Base-by-base conservation (phyloP, 371 early-diverging fungal genomes). In the Mortierella sp. region DNA sequence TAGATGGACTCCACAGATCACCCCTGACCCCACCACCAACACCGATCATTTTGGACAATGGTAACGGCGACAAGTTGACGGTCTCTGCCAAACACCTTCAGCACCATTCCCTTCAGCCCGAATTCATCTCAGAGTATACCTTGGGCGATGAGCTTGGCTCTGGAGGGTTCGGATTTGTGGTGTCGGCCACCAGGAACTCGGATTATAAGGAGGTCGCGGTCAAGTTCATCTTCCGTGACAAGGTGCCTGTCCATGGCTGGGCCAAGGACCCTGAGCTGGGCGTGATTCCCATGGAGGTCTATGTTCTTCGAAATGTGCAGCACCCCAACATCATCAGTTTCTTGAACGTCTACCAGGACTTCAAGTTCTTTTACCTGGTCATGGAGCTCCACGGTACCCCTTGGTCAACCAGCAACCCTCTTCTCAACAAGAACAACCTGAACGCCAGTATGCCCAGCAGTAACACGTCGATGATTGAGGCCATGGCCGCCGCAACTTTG, bases 131-230 rank as follows among this genome's bases (percentile, higher is more conserved):
- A 16, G 86, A 90, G 64, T 94, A 93, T 71, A 70, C 73, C 8
- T 74, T 94, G 10, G 90, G 90, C 11, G 91, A 92, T 68, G 93
- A 93, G 77, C 91, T 96, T 26, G 95, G 95, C 19, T 89, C 87
- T 24, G 96, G 96, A 50, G 96, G 94, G 11, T 95, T 92, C 80
- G 96, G 96, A 11, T 94, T 94, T 79, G 95, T 94, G 4, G 85
- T 92, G 22, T 88, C 91, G 2, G 94, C 92, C 14, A 83, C 85
- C 16, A 89, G 92, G 70, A 80, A 77, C 41, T 66, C 68, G 34
- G 88, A 87, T 55, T 79, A 87, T n/a, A 77, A 83, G 40, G 92
- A 92, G 66, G 92, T 94, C 66, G 96, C 96, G 22, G 93, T 95
- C 75, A 96, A 96, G 79, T 93, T 95, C 74, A 93, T 96, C 66